Conservation (phyloP, 2,329 filamentous ascomycete genomes). For the Exophiala viscosa region DNA sequence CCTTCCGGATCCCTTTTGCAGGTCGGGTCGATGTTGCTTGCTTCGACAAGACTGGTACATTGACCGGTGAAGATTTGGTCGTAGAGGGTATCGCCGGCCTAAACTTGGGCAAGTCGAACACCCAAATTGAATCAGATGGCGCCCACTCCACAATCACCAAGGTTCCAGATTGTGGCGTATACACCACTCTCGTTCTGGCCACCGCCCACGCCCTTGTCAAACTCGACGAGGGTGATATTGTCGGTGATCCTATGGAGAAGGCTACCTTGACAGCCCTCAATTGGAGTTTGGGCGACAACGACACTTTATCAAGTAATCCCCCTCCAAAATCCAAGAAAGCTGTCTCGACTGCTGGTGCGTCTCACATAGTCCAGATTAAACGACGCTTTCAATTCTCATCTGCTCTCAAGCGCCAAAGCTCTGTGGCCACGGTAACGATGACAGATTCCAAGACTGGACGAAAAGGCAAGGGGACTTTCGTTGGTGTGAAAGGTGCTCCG, state of each 20-base stretch:
- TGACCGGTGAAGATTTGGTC: conserved; percentile 93
- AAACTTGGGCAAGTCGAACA: conserved; percentile 64
- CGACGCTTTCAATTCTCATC: conserved; percentile 98
- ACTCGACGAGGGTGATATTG: conserved; percentile 92
- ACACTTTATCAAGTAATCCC: conserved; percentile 70
- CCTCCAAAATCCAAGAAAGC: conserved; percentile 44
- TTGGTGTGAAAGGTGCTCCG: conserved; percentile 91
- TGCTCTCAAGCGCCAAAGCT: conserved; percentile 90
- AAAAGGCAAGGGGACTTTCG: conserved; percentile 81
- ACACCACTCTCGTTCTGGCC: conserved; percentile 89
- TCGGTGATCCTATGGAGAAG: conserved; percentile 99
- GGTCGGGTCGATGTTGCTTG: conserved; percentile 94
- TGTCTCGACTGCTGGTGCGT: conserved; percentile 44
- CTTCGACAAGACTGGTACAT: conserved; percentile 96
- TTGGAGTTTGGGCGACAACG: conserved; percentile 88
- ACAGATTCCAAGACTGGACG: conserved; percentile 68
- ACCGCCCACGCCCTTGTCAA: conserved; percentile 95
- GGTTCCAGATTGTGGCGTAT: conserved; percentile 66
- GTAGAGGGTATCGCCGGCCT: conserved; percentile 95
- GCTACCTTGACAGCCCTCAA: conserved; percentile 84
- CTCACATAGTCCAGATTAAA: conserved; percentile 86
- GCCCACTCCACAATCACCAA: conserved; percentile 75
- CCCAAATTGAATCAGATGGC: conserved; percentile 69
- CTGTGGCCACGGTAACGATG: conserved; percentile 76
- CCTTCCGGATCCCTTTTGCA: conserved; percentile 95